These are phyloP conservation scores for Syncephalastrum contaminatum DNA, from an alignment of 371 early-diverging fungal genomes.

Conservation along the genomic window DNA sequence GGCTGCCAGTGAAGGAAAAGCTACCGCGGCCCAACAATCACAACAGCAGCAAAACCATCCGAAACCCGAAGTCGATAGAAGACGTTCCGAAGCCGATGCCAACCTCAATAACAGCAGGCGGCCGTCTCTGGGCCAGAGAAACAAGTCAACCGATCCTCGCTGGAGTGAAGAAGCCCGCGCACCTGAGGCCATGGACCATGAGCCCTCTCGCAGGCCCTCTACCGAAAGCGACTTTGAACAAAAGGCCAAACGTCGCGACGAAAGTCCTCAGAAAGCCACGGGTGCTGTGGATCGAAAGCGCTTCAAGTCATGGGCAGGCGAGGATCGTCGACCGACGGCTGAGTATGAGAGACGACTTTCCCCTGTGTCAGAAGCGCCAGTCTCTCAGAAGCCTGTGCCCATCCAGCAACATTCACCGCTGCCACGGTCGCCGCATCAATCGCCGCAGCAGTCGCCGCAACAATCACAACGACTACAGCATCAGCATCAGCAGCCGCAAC, in stretches of 20 bases:
- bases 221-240: too few species aligned
- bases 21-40: slow-evolving; percentile 7
- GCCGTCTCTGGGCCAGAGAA: not conserved
- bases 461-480: slow-evolving; percentile 11
- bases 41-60: not conserved
- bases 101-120: not conserved
- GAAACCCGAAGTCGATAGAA: slow-evolving; percentile 6
- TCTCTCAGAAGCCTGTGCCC: too few species aligned
- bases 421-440: not conserved
- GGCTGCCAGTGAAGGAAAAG: slow-evolving; percentile 12
- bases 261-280: slow-evolving; percentile 2
- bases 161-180: too few species aligned
- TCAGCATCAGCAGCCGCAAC: slow-evolving; percentile 11
- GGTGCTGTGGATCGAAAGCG: slow-evolving; percentile 15
- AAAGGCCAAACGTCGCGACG: not conserved
- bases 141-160: not conserved
- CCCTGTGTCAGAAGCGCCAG: too few species aligned
- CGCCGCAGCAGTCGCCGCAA: slow-evolving; percentile 1
- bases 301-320: slow-evolving; percentile 16
- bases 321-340: slow-evolving; percentile 3
- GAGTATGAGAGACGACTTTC: not conserved
- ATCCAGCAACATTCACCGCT: not conserved
- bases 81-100: slow-evolving; percentile 17
- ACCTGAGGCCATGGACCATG: too few species aligned
- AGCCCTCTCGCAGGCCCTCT: too few species aligned